Percentiles rank a stretch among this genome's conserved stretches.
Evolutionary conservation across 345 rosid genomes (phyloP).

Genomic region (Gossypium australe): DNA sequence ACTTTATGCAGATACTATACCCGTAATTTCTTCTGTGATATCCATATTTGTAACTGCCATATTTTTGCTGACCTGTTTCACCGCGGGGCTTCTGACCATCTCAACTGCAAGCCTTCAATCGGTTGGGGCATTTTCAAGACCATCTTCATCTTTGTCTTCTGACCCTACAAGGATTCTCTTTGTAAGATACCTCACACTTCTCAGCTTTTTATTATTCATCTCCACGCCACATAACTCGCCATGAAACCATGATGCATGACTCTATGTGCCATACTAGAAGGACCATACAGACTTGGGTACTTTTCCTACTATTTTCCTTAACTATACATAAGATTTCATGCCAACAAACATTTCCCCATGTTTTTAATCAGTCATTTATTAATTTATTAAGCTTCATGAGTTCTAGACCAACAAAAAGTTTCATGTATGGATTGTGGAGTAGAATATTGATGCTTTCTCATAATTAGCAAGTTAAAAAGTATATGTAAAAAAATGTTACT

Average conservation of each 20-base stretch:
- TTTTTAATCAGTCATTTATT: background rate
- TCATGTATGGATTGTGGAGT: background rate
- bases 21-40: conserved; percentile 44
- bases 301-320: background rate
- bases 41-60: conserved; percentile 45
- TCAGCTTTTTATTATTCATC: background rate
- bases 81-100: conserved; percentile 67
- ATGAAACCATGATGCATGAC: background rate
- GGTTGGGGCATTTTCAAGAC: conserved; percentile 56
- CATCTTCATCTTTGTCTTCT: conserved; percentile 45
- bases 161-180: conserved; percentile 77
- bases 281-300: background rate
- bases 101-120: conserved; percentile 80
- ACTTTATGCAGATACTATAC: conserved; percentile 56
- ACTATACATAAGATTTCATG: background rate
- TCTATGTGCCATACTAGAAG: background rate
- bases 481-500: background rate
- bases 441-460: background rate
- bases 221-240: background rate
- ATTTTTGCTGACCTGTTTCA: conserved; percentile 50
- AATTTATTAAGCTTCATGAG: conserved; percentile 4
- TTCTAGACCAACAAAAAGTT: background rate
- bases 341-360: background rate
- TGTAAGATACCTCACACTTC: conserved; percentile 39
- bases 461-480: background rate